Conservation (phyloP, 2,329 filamentous ascomycete genomes). For the Alternaria consortialis region DNA sequence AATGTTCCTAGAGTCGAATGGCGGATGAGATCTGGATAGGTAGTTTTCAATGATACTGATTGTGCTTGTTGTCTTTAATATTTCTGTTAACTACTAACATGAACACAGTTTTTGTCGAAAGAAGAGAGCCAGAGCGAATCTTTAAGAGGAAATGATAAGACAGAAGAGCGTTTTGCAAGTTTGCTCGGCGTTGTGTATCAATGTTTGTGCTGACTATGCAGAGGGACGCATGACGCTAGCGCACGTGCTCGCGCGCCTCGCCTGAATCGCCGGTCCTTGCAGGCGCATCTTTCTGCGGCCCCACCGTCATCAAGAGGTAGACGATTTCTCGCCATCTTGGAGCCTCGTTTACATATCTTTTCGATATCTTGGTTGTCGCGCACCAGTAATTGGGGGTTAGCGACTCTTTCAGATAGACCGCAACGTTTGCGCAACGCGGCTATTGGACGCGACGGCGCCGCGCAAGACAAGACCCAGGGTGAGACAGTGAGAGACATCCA, state of each 20-base stretch:
- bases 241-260: slow-evolving; percentile 22
- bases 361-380: neutral
- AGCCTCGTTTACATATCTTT: neutral
- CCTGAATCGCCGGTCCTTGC: slow-evolving; percentile 6
- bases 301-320: slow-evolving; percentile 6
- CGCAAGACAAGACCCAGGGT: slow-evolving; percentile 2
- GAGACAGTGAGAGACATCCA: slow-evolving; percentile 2
- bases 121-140: neutral
- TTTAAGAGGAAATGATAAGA: neutral
- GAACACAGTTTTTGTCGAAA: neutral
- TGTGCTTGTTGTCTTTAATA: neutral
- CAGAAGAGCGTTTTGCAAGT: neutral
- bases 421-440: slow-evolving; percentile 8
- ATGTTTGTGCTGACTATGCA: neutral
- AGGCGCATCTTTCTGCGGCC: slow-evolving; percentile 14
- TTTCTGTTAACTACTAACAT: neutral
- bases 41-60: no score
- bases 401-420: neutral
- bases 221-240: slow-evolving; percentile 6
- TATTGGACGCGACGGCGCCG: slow-evolving; percentile 10
- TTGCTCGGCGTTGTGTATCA: neutral
- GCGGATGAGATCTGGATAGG: no score
- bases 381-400: neutral
- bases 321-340: neutral
- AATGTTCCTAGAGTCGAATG: no score